Evolutionary conservation across 768 basidiomycete genomes (phyloP), one percentile per base, ranked within the genome.

Genomic region (Lentinula edodes): DNA sequence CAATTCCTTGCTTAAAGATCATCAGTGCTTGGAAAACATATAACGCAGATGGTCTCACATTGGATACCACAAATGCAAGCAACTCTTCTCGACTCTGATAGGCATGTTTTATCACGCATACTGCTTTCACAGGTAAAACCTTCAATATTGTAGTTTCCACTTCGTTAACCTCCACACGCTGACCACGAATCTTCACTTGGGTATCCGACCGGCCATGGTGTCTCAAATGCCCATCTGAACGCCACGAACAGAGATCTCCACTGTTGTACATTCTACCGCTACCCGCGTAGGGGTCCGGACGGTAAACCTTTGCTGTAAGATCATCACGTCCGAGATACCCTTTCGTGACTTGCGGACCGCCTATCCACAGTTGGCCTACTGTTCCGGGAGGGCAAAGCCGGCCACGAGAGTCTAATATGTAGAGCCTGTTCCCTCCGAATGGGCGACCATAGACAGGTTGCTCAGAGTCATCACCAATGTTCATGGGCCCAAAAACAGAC

Each of bases 151-250:
- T 70, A 45, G 68, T 66, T 64, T 74, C 73, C 15, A 74, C 67
- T 61, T 74, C 73, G 13, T 71, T 69, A 12, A 71, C 69, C 46
- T 74, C 73, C n/a, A 74, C 69, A 28, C 73, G 71, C 28, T 68
- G 69, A 32, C 73, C 73, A 6, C 71, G 69, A 60, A 74, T 65
- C 62, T 74, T 74, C 60, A 74, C 68, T 46, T 74, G 73, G 41
- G 72, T 66, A 66, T 74, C 73, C 15, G 66, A 65, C 32, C 73
- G 72, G 42, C 73, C 73, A 45, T 69, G 67, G 58, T 71, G 73
- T 42, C 69, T 68, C 36, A 74, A 62, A n/a, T 70, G 65, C 20
- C 73, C 73, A 42, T 71, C 70, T 1, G 63, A 41, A 16, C 63
- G 68, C 59, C 70, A 73, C 36, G 68, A 39, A 0, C 67, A 71